phyloP scores from a whole-genome alignment of 768 basidiomycete genomes.

The Termitomyces sp. region DNA sequence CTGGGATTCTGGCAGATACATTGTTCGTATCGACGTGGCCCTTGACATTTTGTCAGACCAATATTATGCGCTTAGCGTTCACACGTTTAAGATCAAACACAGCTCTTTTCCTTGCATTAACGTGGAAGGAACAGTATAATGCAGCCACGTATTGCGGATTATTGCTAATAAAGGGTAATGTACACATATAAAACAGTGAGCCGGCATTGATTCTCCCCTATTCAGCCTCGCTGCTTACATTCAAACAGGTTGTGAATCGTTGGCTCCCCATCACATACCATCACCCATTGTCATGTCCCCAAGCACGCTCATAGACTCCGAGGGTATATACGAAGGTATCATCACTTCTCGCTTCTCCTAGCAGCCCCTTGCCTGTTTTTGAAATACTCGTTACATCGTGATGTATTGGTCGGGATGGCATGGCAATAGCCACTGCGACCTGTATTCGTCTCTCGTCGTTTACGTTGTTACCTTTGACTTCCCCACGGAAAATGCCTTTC shows the following conservation, averaged over 20 bases:
- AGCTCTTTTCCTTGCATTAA: background rate
- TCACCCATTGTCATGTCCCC: slow-evolving; percentile 18
- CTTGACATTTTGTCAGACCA: background rate
- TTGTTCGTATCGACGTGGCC: background rate
- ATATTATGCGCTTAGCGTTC: background rate
- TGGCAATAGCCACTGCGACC: slow-evolving; percentile 14
- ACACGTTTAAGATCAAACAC: background rate
- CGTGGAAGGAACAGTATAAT: background rate
- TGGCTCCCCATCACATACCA: background rate
- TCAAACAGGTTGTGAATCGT: background rate
- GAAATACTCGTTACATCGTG: background rate
- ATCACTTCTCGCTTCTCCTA: slow-evolving; percentile 4
- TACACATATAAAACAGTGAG: background rate
- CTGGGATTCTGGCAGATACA: background rate
- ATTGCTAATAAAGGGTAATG: background rate
- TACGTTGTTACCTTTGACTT: background rate
- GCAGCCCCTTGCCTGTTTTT: slow-evolving; percentile 1
- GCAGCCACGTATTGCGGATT: background rate
- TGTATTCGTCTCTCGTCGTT: slow-evolving; percentile 7
- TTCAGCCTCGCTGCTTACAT: background rate
- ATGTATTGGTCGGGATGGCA: slow-evolving; percentile 11
- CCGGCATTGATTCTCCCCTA: background rate
- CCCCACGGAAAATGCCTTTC: background rate
- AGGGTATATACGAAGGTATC: slow-evolving; percentile 25
- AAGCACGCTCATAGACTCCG: slow-evolving; percentile 30